These are phyloP conservation scores for Trichoderma hamatum DNA, from an alignment of 2,329 filamentous ascomycete species.

Conservation along the genomic window DNA sequence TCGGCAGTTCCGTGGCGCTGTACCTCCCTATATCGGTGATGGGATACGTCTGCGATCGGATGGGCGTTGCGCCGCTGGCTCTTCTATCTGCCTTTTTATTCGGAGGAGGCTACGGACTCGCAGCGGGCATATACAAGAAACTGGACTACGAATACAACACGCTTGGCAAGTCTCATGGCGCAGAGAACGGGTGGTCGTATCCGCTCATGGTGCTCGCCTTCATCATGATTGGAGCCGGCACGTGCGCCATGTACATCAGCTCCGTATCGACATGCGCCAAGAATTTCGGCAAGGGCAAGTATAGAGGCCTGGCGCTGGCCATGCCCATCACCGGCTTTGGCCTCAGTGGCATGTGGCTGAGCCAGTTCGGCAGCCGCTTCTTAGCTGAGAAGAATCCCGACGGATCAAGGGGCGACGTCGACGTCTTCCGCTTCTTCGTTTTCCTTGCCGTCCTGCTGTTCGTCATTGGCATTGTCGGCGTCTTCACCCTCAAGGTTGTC, in stretches of 20 bases:
- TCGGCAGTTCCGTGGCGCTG: constrained; percentile 82
- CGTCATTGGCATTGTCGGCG: constrained; percentile 71
- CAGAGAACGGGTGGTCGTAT: constrained; percentile 66
- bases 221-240: constrained; percentile 78
- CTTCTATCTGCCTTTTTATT: constrained; percentile 74
- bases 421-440: constrained; percentile 85
- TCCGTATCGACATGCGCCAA: constrained; percentile 96
- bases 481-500: constrained; percentile 74
- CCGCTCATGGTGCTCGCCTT: constrained; percentile 85
- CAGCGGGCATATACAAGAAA: constrained; percentile 72
- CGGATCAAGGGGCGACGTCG: constrained; percentile 64
- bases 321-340: constrained; percentile 92
- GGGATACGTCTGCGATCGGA: constrained; percentile 89
- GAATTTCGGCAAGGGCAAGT: constrained; percentile 89
- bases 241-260: constrained; percentile 84
- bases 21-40: constrained; percentile 91
- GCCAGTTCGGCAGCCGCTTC: constrained; percentile 79
- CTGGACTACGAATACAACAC: constrained; percentile 52
- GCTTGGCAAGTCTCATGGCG: constrained; percentile 41
- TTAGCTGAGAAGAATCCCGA: constrained; percentile 70
- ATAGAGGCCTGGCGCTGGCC: constrained; percentile 86
- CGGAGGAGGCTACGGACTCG: constrained; percentile 78
- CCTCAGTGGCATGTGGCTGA: constrained; percentile 93
- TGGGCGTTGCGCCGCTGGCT: constrained; percentile 77
- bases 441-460: constrained; percentile 77